Evolutionary conservation across 768 basidiomycete species (phyloP), one percentile per base, ranked within the genome.

Genomic region (Lactarius evosmus): DNA sequence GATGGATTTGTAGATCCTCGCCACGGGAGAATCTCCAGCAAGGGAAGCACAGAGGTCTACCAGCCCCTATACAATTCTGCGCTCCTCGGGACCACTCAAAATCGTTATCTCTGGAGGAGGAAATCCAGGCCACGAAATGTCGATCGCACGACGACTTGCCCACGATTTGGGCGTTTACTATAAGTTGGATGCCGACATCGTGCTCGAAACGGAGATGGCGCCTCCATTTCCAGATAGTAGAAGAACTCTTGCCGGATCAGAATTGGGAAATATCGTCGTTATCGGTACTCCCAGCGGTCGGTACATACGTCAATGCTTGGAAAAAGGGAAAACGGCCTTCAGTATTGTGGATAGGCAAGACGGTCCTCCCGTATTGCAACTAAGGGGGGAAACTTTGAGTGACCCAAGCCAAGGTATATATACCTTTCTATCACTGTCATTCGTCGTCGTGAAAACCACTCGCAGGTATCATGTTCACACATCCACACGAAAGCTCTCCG

Each of bases 121-220:
- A 49, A 49, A 25, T 17, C 27, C 63, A 6, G 36, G 22, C 8
- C 69, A 71, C n/a, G 79, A 80, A 33, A 70, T 82, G 9, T 83
- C 82, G 0, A 73, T 85, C 3, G 92, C 89, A 2, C 71, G 80
- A 12, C 80, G 93, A 14, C 75, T 95, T 27, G 85, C 87, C 2
- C 84, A 92, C 70, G 82, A 85, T 65, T 75, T 94, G 19, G 75
- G 83, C 34, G 69, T 83, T 0, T 92, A 88, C 73, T 88, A 91
- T 70, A 80, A 83, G 62, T 72, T 95, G 25, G 91, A 93, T 65
- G 72, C 83, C 0, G 80, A 84, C 54, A 84, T 95, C 50, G 68
- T 85, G 56, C 66, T 71, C 36, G 80, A 80, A 66, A 60, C 72
- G 3, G 79, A 81, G 66, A 80, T 65, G 66, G 29, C 50, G 40